Conservation (phyloP, 208 protist genomes). For the Strigomonas culicis region DNA sequence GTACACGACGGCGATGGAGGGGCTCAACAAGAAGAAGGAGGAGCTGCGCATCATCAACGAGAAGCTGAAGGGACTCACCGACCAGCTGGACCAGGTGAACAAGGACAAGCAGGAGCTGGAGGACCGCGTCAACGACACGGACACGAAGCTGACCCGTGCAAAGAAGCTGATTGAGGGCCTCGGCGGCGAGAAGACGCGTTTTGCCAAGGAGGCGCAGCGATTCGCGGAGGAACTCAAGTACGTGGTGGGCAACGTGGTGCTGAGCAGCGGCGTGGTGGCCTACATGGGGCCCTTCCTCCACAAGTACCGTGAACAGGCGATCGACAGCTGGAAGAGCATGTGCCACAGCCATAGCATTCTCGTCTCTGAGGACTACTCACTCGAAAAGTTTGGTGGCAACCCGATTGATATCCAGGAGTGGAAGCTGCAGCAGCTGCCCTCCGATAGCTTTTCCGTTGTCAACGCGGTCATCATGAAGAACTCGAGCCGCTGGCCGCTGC, state of each 20-base stretch:
- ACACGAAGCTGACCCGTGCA: slow-evolving; percentile 94
- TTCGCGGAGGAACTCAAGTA: slow-evolving; percentile 82
- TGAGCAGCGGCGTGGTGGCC: slow-evolving; percentile 92
- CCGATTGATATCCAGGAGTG: slow-evolving; percentile 91
- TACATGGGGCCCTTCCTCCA: slow-evolving; percentile 96
- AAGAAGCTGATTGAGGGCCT: slow-evolving; percentile 94
- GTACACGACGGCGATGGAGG: slow-evolving; percentile 83
- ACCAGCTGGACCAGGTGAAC: slow-evolving; percentile 82
- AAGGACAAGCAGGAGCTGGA: slow-evolving; percentile 91
- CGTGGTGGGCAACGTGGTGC: slow-evolving; percentile 94
- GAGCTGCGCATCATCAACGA: slow-evolving; percentile 90
- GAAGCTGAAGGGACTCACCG: slow-evolving; percentile 80
- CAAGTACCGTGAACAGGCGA: slow-evolving; percentile 83
- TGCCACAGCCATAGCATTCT: slow-evolving; percentile 69
- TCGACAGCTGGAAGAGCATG: slow-evolving; percentile 71
- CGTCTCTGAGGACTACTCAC: slow-evolving; percentile 79
- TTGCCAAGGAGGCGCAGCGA: slow-evolving; percentile 73
- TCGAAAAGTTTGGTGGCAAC: slow-evolving; percentile 87
- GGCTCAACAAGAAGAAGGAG: slow-evolving; percentile 90
- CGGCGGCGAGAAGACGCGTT: slow-evolving; percentile 93
- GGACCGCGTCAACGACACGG: slow-evolving; percentile 90
- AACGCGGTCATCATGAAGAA: slow-evolving; percentile 94
- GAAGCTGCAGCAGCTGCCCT: slow-evolving; percentile 92
- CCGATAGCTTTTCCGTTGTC: slow-evolving; percentile 91
- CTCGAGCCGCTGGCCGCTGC: slow-evolving; percentile 89